Evolutionary conservation across 2,329 filamentous ascomycete species (phyloP).

Genomic region (Cladosporium sp.): DNA sequence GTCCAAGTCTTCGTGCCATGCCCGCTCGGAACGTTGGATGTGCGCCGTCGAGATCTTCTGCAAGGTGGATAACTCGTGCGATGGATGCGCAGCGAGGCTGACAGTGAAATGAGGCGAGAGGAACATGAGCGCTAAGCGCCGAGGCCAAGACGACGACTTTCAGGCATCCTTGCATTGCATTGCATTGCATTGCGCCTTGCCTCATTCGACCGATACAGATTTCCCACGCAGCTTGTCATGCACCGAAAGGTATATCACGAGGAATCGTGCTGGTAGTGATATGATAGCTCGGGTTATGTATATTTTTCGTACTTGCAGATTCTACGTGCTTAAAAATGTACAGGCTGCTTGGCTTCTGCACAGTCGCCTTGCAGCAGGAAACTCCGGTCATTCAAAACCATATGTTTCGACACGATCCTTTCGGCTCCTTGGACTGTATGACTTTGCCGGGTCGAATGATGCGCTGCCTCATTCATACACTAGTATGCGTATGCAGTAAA

Average conservation of each 20-base stretch:
- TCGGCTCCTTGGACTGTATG: background rate
- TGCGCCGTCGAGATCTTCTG: background rate
- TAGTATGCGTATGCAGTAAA: constrained; percentile 10
- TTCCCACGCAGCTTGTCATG: background rate
- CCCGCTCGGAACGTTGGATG: background rate
- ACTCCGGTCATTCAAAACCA: background rate
- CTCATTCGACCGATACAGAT: background rate
- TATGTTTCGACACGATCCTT: background rate
- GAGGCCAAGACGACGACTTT: background rate
- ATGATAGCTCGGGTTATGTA: background rate
- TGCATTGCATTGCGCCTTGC: background rate
- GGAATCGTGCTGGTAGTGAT: background rate
- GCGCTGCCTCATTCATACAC: background rate
- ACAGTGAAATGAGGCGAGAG: background rate
- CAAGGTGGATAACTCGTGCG: background rate
- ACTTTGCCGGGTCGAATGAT: background rate
- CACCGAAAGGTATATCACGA: background rate
- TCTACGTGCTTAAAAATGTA: background rate
- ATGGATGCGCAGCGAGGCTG: background rate
- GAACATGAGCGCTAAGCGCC: background rate
- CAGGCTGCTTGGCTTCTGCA: background rate
- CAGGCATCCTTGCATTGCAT: background rate
- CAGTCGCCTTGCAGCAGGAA: background rate
- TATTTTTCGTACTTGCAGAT: background rate
- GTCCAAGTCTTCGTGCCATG: background rate